Evolutionary conservation across 768 basidiomycete genomes (phyloP).

Genomic region (Mycena olivaceomarginata): DNA sequence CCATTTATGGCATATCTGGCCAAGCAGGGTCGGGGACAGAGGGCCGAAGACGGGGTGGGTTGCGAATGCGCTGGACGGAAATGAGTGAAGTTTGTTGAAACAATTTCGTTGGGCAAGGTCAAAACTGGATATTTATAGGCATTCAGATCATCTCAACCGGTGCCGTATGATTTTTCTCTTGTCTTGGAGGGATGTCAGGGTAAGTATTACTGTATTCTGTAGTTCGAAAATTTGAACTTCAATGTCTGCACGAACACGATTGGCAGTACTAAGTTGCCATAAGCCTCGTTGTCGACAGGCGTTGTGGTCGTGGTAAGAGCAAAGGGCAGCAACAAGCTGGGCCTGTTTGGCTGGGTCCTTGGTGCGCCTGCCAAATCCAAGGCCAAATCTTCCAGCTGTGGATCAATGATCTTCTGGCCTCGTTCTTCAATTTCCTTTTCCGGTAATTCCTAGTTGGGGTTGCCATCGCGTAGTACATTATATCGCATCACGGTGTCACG

Average conservation of each 20-base stretch:
- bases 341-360: not conserved
- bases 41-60: not conserved
- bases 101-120: not conserved
- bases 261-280: not conserved
- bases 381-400: too few species aligned
- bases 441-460: too few species aligned
- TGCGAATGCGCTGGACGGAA: not conserved
- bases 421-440: not conserved
- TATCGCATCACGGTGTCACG: not conserved
- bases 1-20: not conserved
- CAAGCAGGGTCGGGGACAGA: not conserved
- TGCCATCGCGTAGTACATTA: too few species aligned
- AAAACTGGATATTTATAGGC: not conserved
- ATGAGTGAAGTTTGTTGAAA: not conserved
- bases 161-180: not conserved
- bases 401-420: not conserved
- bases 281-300: not conserved
- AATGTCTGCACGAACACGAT: not conserved
- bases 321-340: not conserved
- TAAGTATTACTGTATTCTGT: not conserved
- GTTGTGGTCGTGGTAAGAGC: conserved; percentile 1
- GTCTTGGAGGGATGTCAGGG: too few species aligned
- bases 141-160: not conserved
- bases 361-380: too few species aligned
- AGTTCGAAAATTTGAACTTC: not conserved